Percentiles rank a stretch among this genome's conserved stretches.
phyloP scores from a whole-genome alignment of 2,329 filamentous ascomycete genomes.

The Pezicula carpinea region DNA sequence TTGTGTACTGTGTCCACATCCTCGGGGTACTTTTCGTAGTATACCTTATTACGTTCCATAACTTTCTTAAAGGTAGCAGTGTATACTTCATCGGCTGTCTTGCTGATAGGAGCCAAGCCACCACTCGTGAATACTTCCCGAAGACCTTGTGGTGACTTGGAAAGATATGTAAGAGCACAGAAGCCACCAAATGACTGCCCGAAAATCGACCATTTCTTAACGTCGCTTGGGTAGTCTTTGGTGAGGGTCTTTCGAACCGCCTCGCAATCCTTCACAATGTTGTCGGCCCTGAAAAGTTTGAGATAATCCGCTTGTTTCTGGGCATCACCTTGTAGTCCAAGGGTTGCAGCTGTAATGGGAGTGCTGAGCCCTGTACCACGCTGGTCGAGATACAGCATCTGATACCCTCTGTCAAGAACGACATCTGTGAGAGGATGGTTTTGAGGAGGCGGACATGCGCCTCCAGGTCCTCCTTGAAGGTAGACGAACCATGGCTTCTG shows the following conservation, averaged over 20 bases:
- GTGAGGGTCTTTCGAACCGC: constrained; percentile 76
- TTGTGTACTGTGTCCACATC: constrained; percentile 65
- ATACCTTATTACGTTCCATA: constrained; percentile 66
- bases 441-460: constrained; percentile 71
- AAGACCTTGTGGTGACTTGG: constrained; percentile 70
- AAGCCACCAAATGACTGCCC: constrained; percentile 94
- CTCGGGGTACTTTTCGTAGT: constrained; percentile 77
- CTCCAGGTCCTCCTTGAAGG: constrained; percentile 82
- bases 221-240: constrained; percentile 59
- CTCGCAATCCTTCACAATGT: constrained; percentile 84
- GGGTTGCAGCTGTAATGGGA: constrained; percentile 68
- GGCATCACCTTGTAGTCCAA: constrained; percentile 59
- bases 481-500: constrained; percentile 62
- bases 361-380: constrained; percentile 83
- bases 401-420: constrained; percentile 76
- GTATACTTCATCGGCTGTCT: constrained; percentile 72
- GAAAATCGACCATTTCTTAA: constrained; percentile 78
- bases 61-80: constrained; percentile 65
- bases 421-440: constrained; percentile 65
- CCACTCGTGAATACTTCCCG: constrained; percentile 82
- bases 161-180: constrained; percentile 78
- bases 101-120: constrained; percentile 73
- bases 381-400: constrained; percentile 84
- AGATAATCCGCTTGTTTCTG: constrained; percentile 74
- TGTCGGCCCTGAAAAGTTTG: constrained; percentile 82